phyloP scores from a whole-genome alignment of 352 stramenopile species.

The Globisporangium viniferum region DNA sequence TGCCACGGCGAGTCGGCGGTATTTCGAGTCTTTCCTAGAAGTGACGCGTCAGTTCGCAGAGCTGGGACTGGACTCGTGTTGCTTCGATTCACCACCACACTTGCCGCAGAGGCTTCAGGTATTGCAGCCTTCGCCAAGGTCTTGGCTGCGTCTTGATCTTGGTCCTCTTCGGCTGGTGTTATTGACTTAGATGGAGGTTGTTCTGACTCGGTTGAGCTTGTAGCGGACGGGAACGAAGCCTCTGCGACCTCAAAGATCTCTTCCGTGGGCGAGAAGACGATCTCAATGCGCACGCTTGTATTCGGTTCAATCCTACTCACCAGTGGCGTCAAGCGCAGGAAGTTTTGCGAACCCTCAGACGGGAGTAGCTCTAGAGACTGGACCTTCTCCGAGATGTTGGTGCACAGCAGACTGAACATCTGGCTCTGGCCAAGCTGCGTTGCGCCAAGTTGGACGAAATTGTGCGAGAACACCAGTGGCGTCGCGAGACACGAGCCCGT shows the following conservation, averaged over 20 bases:
- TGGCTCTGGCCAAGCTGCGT: constrained; percentile 36
- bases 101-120: not conserved
- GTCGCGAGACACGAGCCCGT: constrained; percentile 25
- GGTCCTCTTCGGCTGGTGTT: not conserved
- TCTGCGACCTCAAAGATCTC: constrained; percentile 36
- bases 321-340: constrained; percentile 60
- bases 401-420: constrained; percentile 27
- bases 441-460: constrained; percentile 31
- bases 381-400: constrained; percentile 29
- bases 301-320: constrained; percentile 49
- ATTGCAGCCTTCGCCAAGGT: not conserved
- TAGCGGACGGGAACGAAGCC: constrained; percentile 2
- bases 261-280: constrained; percentile 67
- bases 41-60: not conserved
- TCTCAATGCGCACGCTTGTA: constrained; percentile 62
- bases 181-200: not conserved
- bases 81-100: constrained; percentile 8
- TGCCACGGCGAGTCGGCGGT: not conserved
- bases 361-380: constrained; percentile 28
- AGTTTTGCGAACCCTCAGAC: constrained; percentile 23
- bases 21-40: not conserved
- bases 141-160: not conserved
- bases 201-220: not conserved
- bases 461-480: constrained; percentile 34
- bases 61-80: not conserved